These are phyloP conservation scores for Eucalyptus erythrocorys DNA, from an alignment of 345 rosid genomes.

Conservation along the genomic window DNA sequence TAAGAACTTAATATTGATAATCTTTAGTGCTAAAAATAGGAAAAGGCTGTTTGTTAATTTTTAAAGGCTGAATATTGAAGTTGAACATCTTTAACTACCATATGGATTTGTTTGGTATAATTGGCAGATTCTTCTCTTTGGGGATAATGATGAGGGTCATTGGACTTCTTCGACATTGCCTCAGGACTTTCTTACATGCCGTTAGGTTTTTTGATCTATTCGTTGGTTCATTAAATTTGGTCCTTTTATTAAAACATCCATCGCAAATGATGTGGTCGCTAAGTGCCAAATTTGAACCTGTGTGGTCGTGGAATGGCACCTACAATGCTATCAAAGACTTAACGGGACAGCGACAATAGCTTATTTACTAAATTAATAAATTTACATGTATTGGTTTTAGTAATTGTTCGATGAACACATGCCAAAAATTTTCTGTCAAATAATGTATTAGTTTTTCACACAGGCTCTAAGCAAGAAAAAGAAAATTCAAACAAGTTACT, in stretches of 20 bases:
- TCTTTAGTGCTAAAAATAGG: not conserved
- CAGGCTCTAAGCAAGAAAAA: not conserved
- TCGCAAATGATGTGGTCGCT: not conserved
- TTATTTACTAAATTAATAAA: not conserved
- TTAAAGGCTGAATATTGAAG: not conserved
- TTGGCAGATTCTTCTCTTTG: not conserved
- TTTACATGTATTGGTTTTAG: not conserved
- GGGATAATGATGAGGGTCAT: not conserved
- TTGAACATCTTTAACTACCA: not conserved
- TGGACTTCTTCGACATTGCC: not conserved
- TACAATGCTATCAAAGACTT: not conserved
- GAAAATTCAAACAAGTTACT: not conserved
- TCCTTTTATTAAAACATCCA: not conserved
- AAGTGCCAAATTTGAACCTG: not conserved
- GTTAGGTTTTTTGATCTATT: not conserved
- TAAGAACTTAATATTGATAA: not conserved
- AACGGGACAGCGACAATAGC: no score
- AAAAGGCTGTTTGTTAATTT: not conserved
- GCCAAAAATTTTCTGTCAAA: not conserved
- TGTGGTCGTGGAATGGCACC: not conserved
- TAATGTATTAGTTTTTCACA: not conserved
- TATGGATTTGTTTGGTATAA: not conserved
- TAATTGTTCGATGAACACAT: not conserved
- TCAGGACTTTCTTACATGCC: not conserved
- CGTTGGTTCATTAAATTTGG: not conserved